Percentiles rank a stretch among this genome's conserved stretches.
Evolutionary conservation across 1,139 yeast genomes (phyloP).

Genomic region (Pichia sp.): DNA sequence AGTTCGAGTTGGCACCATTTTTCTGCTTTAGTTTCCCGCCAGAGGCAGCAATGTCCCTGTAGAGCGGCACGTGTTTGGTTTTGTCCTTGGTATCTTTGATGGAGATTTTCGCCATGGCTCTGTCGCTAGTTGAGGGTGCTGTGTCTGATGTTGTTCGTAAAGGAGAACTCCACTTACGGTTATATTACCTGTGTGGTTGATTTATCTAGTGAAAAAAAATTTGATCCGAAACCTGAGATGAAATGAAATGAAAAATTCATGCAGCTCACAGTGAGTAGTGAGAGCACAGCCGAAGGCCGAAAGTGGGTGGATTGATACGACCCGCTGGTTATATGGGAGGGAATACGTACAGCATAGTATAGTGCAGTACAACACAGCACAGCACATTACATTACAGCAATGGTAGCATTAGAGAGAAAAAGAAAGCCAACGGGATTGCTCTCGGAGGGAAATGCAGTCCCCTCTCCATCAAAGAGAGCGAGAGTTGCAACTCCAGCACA

Average conservation of each 20-base stretch:
- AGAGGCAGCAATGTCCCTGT: conserved; percentile 64
- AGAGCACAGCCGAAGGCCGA: too few relatives aligned
- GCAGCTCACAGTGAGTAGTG: too few relatives aligned
- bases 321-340: too few relatives aligned
- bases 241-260: too few relatives aligned
- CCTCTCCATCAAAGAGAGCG: conserved; percentile 22
- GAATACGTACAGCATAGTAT: too few relatives aligned
- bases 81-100: conserved; percentile 44
- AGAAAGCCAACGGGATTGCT: conserved; percentile 11
- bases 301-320: too few relatives aligned
- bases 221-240: background rate
- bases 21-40: conserved; percentile 55
- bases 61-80: conserved; percentile 70
- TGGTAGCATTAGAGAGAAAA: conserved; percentile 15
- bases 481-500: conserved; percentile 20
- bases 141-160: too few relatives aligned
- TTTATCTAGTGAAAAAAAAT: background rate
- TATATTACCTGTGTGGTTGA: too few relatives aligned
- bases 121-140: too few relatives aligned
- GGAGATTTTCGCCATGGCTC: conserved; percentile 55
- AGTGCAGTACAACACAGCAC: background rate
- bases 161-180: background rate
- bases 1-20: too few relatives aligned
- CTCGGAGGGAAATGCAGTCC: conserved; percentile 16
- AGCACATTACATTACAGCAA: background rate